A percentile compares a stretch with the other conserved stretches of the same genome.
These are phyloP conservation scores for Leishmania aethiopica DNA, from an alignment of 208 protist genomes.

Conservation along the genomic window DNA sequence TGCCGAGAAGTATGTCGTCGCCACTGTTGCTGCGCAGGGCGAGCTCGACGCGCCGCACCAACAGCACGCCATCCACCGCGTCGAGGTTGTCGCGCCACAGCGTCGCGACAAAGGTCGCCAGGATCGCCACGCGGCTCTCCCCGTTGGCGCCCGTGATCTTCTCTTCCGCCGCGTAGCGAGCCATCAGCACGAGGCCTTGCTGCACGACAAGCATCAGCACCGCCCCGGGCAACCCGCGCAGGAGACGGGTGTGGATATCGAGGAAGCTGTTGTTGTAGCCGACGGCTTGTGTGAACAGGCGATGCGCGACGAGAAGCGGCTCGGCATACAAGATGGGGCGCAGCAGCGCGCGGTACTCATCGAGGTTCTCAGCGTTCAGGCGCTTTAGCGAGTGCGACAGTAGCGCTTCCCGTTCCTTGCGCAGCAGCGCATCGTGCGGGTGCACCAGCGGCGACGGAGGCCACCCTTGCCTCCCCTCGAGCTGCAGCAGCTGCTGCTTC, in stretches of 20 bases:
- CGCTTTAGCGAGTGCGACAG: conserved; percentile 76
- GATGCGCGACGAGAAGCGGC: conserved; percentile 64
- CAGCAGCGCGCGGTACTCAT: conserved; percentile 54
- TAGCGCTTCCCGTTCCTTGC: conserved; percentile 64
- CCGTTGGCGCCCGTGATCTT: conserved; percentile 30
- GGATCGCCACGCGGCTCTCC: conserved; percentile 46
- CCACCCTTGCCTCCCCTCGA: neutral
- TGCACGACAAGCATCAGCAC: conserved; percentile 65
- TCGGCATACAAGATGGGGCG: conserved; percentile 67
- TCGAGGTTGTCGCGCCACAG: conserved; percentile 56
- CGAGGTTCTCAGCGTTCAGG: conserved; percentile 62
- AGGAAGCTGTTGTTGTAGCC: conserved; percentile 86
- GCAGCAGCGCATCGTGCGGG: conserved; percentile 62
- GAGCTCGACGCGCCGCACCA: conserved; percentile 64
- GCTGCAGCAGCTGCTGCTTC: conserved; percentile 16
- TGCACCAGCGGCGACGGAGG: conserved; percentile 4
- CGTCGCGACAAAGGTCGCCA: conserved; percentile 60
- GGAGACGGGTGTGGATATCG: conserved; percentile 59
- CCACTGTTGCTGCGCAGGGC: conserved; percentile 54
- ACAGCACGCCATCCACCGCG: conserved; percentile 36
- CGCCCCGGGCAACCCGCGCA: conserved; percentile 54
- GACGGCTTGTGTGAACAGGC: conserved; percentile 70
- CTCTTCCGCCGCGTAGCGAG: conserved; percentile 53
- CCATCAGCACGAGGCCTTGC: conserved; percentile 52
- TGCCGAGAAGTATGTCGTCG: conserved; percentile 49